These are phyloP conservation scores for Orobanche coerulescens DNA, from an alignment of 257 asterid genomes.

Conservation along the genomic window DNA sequence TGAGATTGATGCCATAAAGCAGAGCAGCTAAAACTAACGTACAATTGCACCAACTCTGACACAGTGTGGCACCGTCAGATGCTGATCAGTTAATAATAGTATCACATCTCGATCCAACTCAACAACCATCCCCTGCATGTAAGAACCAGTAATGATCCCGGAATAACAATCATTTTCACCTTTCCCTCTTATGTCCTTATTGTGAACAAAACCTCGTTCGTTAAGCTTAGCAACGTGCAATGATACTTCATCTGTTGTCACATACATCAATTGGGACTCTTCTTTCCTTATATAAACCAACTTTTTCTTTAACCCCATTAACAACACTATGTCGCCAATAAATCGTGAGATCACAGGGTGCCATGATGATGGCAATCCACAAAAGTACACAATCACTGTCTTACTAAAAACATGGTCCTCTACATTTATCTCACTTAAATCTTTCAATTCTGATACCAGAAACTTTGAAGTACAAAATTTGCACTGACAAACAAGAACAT, in stretches of 20 bases:
- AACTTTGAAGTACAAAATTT: slow-evolving; percentile 37
- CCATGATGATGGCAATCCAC: slow-evolving; percentile 68
- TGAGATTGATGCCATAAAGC: slow-evolving; percentile 7
- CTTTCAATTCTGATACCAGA: slow-evolving; percentile 22
- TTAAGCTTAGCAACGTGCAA: slow-evolving; percentile 39
- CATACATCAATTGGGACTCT: slow-evolving; percentile 59
- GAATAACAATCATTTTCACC: slow-evolving; percentile 61
- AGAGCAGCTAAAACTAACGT: slow-evolving; percentile 27
- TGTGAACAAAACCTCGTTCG: slow-evolving; percentile 13
- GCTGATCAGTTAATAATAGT: slow-evolving; percentile 56
- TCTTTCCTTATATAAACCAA: slow-evolving; percentile 48
- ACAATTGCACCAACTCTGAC: slow-evolving; percentile 84
- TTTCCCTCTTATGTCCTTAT: slow-evolving; percentile 29
- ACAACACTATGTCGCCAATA: slow-evolving; percentile 35
- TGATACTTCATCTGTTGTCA: slow-evolving; percentile 41
- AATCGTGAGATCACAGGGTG: slow-evolving; percentile 55
- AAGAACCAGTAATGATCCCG: slow-evolving; percentile 67
- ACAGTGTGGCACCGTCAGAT: slow-evolving; percentile 61
- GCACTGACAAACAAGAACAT: slow-evolving; percentile 62
- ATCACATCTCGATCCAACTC: slow-evolving; percentile 73
- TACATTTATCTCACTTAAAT: slow-evolving; percentile 20
- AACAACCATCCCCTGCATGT: slow-evolving; percentile 73
- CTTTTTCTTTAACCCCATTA: slow-evolving; percentile 57
- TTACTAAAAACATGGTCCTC: slow-evolving; percentile 43
- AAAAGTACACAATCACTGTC: slow-evolving; percentile 43